Percentiles rank a stretch among this genome's conserved stretches.
These are phyloP conservation scores for Puccinia polysora DNA, from an alignment of 1,284 basidiomycete genomes.

Conservation along the genomic window DNA sequence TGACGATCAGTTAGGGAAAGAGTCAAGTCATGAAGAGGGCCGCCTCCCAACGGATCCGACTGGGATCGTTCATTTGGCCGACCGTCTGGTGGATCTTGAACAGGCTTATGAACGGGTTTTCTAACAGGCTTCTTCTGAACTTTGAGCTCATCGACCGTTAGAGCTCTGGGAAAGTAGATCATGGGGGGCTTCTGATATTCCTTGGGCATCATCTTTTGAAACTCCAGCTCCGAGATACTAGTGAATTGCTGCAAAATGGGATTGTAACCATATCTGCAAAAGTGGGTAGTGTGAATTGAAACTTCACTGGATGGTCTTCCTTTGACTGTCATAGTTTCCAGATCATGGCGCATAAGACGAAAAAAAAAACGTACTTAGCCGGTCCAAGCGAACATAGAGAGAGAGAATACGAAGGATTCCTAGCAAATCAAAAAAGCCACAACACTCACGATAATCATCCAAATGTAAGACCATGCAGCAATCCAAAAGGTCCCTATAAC, in stretches of 20 bases:
- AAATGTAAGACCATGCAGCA: slow-evolving; percentile 20
- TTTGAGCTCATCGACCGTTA: neutral
- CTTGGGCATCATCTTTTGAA: neutral
- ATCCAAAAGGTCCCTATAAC: slow-evolving; percentile 19
- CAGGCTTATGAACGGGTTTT: neutral
- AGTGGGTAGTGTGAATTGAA: neutral
- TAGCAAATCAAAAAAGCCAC: neutral
- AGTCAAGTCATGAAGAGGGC: neutral
- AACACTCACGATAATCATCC: slow-evolving; percentile 15
- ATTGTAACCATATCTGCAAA: slow-evolving; percentile 27
- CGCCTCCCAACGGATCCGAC: neutral
- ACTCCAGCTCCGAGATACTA: slow-evolving; percentile 1
- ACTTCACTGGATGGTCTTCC: neutral
- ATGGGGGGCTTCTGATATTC: neutral
- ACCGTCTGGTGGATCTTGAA: neutral
- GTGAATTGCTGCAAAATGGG: slow-evolving; percentile 12
- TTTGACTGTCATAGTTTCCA: neutral
- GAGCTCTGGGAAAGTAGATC: neutral
- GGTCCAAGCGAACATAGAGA: neutral
- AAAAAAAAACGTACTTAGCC: neutral
- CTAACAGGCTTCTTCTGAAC: neutral
- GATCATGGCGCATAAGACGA: neutral
- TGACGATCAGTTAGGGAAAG: neutral
- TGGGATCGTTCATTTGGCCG: neutral
- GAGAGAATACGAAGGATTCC: neutral